These are phyloP conservation scores for Leccinum ponderosum DNA, from an alignment of 1,284 basidiomycete species.

Conservation along the genomic window DNA sequence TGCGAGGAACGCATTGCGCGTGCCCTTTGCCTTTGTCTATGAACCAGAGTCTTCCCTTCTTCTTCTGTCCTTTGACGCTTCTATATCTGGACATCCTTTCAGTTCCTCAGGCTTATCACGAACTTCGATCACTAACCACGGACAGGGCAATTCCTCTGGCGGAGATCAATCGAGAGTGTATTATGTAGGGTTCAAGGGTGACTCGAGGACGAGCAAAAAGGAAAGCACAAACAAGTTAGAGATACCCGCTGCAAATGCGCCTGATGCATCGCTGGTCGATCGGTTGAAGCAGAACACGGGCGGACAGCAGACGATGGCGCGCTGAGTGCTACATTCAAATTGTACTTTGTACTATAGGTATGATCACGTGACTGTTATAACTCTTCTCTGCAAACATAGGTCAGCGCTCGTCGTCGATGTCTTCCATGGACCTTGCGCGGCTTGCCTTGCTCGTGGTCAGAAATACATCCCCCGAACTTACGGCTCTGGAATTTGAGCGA, in stretches of 20 bases:
- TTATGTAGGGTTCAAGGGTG: conserved; percentile 82
- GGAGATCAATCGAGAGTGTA: conserved; percentile 66
- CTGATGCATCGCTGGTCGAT: conserved; percentile 66
- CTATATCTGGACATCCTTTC: conserved; percentile 20
- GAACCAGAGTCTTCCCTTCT: background rate
- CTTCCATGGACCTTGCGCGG: too few relatives aligned
- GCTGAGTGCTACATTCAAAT: conserved; percentile 11
- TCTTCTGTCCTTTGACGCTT: conserved; percentile 19
- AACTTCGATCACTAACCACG: conserved; percentile 4
- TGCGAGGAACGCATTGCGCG: conserved; percentile 14
- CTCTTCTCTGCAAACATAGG: too few relatives aligned
- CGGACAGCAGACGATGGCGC: conserved; percentile 31
- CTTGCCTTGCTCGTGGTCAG: too few relatives aligned
- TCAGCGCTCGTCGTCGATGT: too few relatives aligned
- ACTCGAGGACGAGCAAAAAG: conserved; percentile 54
- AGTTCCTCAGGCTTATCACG: conserved; percentile 15
- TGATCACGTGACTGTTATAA: background rate
- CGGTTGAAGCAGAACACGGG: conserved; percentile 55
- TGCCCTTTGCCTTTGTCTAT: background rate
- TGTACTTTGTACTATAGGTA: background rate
- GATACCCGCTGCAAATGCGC: conserved; percentile 68
- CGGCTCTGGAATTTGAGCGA: too few relatives aligned
- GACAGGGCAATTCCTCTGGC: conserved; percentile 64
- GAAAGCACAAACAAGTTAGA: conserved; percentile 64
- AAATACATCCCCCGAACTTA: too few relatives aligned